phyloP scores from a whole-genome alignment of 305 asterid genomes.

The Solanum chacoense region DNA sequence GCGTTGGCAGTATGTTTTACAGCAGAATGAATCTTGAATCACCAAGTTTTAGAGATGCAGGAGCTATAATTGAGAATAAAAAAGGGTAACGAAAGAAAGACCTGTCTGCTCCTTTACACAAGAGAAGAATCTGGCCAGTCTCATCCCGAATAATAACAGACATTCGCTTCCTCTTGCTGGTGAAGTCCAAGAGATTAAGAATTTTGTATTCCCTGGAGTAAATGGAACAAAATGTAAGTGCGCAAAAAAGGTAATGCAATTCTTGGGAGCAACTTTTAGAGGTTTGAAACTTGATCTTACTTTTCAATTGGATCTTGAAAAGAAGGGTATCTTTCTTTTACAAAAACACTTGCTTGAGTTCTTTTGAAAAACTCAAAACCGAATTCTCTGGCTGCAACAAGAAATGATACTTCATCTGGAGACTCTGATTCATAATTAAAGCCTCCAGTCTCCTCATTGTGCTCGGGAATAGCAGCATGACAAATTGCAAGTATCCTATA shows the following conservation, averaged over 20 bases:
- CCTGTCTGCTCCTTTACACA: constrained; percentile 99
- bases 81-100: constrained; percentile 10
- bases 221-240: background rate
- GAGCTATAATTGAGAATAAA: background rate
- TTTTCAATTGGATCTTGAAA: constrained; percentile 57
- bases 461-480: constrained; percentile 86
- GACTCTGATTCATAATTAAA: constrained; percentile 80
- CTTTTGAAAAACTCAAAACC: constrained; percentile 82
- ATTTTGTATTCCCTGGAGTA: constrained; percentile 70
- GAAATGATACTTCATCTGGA: constrained; percentile 88
- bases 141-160: constrained; percentile 76
- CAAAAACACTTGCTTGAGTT: constrained; percentile 65
- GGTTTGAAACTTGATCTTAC: constrained; percentile 22
- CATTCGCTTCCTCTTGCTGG: constrained; percentile 95
- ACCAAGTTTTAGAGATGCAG: background rate
- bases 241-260: background rate
- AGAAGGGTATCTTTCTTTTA: constrained; percentile 59
- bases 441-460: constrained; percentile 45
- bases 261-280: background rate
- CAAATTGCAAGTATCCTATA: constrained; percentile 73
- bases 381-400: constrained; percentile 87
- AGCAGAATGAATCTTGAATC: background rate
- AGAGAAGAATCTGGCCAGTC: constrained; percentile 63
- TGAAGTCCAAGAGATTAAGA: constrained; percentile 77
- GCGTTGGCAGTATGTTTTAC: background rate